phyloP scores from a whole-genome alignment of 2,329 filamentous ascomycete genomes.

The Canariomyces notabilis region DNA sequence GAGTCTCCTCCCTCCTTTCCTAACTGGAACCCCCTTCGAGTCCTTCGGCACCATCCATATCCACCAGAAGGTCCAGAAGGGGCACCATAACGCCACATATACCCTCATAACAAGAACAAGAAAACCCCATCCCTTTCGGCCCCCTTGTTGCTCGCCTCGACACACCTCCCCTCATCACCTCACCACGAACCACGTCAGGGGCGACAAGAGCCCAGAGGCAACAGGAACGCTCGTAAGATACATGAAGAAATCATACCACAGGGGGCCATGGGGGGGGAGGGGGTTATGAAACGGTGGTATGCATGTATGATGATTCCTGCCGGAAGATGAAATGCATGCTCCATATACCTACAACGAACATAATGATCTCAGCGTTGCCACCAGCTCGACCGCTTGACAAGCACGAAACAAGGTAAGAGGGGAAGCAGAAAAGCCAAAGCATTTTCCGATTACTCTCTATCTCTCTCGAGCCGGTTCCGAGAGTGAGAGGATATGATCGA shows the following conservation, averaged over 20 bases:
- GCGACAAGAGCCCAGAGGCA: not conserved
- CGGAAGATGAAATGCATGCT: conserved; percentile 13
- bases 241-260: not conserved
- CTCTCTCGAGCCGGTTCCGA: not conserved
- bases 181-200: conserved; percentile 12
- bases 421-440: not conserved
- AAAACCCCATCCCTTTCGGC: not conserved
- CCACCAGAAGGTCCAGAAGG: too few species aligned
- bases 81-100: too few species aligned
- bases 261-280: not conserved
- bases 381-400: not conserved
- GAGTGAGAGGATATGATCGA: not conserved
- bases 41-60: too few species aligned
- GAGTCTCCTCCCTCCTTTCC: not conserved
- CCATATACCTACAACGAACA: conserved; percentile 9
- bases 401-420: not conserved
- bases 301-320: conserved; percentile 4
- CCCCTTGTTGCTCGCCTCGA: not conserved
- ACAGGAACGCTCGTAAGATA: not conserved
- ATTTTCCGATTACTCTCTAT: not conserved
- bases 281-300: not conserved
- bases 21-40: too few species aligned
- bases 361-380: not conserved
- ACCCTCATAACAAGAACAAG: too few species aligned
- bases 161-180: not conserved